Percentiles rank a stretch among this genome's conserved stretches.
These are phyloP conservation scores for Chlorophyllum brunneum DNA, from an alignment of 768 basidiomycete genomes.

Conservation along the genomic window DNA sequence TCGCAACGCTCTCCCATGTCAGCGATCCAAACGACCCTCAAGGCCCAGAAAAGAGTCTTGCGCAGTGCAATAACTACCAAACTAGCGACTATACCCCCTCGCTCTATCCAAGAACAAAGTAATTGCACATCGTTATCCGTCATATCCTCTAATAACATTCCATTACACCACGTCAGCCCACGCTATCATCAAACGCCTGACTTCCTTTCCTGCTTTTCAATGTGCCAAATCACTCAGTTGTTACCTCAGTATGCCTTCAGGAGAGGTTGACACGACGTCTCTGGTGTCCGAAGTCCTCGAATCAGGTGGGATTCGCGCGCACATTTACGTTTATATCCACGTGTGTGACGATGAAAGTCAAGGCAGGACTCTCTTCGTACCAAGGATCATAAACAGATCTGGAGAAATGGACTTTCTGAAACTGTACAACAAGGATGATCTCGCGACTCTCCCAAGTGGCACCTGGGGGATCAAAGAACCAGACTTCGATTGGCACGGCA, in stretches of 20 bases:
- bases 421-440: conserved; percentile 56
- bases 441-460: conserved; percentile 52
- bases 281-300: conserved; percentile 51
- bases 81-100: conserved; percentile 39
- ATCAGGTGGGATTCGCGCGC: conserved; percentile 37
- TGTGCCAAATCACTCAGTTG: conserved; percentile 55
- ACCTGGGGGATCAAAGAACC: conserved; percentile 80
- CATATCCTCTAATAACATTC: neutral
- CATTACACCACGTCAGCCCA: conserved; percentile 29
- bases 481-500: conserved; percentile 34
- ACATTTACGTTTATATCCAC: neutral
- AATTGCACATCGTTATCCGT: conserved; percentile 11
- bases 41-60: conserved; percentile 48
- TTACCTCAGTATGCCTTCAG: conserved; percentile 77
- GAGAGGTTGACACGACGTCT: conserved; percentile 57
- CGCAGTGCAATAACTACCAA: conserved; percentile 45
- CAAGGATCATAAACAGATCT: conserved; percentile 45
- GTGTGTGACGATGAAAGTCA: neutral
- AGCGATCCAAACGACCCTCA: conserved; percentile 4
- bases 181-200: conserved; percentile 43
- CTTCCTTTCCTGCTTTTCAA: conserved; percentile 49
- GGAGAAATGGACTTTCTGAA: conserved; percentile 64
- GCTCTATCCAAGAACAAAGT: conserved; percentile 62
- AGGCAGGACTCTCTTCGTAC: conserved; percentile 72
- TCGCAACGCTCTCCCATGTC: conserved; percentile 7